phyloP scores from a whole-genome alignment of 352 stramenopile species.

The Globisporangium abappressorium region DNA sequence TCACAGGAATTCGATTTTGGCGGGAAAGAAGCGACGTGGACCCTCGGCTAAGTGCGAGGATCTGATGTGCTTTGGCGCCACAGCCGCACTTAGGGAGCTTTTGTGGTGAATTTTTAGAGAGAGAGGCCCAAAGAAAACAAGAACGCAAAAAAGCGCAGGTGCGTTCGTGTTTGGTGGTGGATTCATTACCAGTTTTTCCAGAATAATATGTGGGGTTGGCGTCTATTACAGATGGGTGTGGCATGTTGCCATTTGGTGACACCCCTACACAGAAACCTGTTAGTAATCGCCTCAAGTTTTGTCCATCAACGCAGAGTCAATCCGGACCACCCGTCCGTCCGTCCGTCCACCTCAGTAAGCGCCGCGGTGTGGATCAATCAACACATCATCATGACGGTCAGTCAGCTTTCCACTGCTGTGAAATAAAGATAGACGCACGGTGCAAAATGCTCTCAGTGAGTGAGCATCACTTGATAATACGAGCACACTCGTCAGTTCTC shows the following conservation, averaged over 20 bases:
- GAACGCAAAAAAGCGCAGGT: background rate
- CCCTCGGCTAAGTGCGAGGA: background rate
- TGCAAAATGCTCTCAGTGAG: background rate
- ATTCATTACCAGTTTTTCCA: background rate
- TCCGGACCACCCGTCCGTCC: background rate
- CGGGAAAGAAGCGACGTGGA: background rate
- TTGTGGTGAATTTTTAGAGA: background rate
- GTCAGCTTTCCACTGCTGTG: background rate
- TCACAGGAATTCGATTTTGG: background rate
- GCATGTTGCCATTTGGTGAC: background rate
- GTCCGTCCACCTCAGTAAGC: background rate
- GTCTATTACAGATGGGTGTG: background rate
- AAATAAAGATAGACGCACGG: background rate
- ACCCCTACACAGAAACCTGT: background rate
- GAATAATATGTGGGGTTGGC: background rate
- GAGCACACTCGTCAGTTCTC: too few species aligned
- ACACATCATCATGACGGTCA: background rate
- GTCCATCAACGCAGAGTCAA: background rate
- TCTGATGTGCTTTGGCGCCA: background rate
- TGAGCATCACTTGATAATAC: too few species aligned
- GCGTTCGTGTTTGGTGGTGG: background rate
- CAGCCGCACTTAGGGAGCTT: background rate
- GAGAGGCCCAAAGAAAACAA: background rate
- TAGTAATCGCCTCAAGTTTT: conserved; percentile 10
- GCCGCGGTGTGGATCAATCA: background rate